Evolutionary conservation across 495 filamentous ascomycete genomes (phyloP).

Genomic region (Penicillium crystallinum): DNA sequence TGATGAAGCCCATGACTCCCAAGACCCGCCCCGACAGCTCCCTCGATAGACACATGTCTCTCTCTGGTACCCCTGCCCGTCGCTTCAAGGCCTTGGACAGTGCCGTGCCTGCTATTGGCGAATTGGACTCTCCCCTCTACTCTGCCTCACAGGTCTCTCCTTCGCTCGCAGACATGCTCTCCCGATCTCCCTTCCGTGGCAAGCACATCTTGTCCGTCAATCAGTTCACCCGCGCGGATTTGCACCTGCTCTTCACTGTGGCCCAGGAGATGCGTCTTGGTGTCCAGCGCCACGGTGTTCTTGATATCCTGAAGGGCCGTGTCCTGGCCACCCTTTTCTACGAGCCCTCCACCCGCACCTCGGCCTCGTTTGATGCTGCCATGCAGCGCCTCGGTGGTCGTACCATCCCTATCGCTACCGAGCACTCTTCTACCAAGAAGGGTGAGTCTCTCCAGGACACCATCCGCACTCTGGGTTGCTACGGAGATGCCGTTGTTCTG

Average conservation of each 20-base stretch:
- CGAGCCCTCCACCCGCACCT: constrained; percentile 94
- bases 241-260: constrained; percentile 91
- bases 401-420: constrained; percentile 69
- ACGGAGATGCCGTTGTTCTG: constrained; percentile 89
- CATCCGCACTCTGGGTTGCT: constrained; percentile 86
- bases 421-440: constrained; percentile 81
- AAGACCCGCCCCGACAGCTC: constrained; percentile 43
- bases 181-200: constrained; percentile 76
- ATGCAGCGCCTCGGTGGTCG: constrained; percentile 95
- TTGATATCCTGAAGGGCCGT: constrained; percentile 79
- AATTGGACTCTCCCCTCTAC: constrained; percentile 51
- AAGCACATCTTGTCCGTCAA: constrained; percentile 84
- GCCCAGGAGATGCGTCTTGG: constrained; percentile 94
- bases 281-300: constrained; percentile 81
- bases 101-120: constrained; percentile 34
- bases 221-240: constrained; percentile 77
- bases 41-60: constrained; percentile 40
- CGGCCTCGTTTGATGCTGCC: constrained; percentile 91
- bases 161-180: constrained; percentile 63
- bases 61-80: constrained; percentile 38
- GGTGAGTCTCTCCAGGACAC: constrained; percentile 92
- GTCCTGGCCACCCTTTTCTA: constrained; percentile 91
- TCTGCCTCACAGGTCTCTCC: constrained; percentile 45
- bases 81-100: constrained; percentile 25
- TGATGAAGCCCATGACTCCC: constrained; percentile 47